phyloP scores from a whole-genome alignment of 1,284 basidiomycete species.

The Rhodofomes roseus region DNA sequence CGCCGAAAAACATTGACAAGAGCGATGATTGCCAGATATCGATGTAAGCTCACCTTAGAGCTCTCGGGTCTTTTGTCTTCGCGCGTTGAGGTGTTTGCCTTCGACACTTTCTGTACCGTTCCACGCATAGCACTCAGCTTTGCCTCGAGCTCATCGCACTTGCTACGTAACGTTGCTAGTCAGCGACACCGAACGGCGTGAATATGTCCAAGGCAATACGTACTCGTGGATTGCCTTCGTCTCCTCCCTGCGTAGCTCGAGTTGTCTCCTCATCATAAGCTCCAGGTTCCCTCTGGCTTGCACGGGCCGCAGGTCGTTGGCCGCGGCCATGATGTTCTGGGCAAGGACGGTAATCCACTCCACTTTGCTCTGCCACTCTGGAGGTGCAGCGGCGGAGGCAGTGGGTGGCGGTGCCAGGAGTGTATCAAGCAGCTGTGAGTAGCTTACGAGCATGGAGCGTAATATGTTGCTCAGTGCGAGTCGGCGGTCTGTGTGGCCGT shows the following conservation, averaged over 20 bases:
- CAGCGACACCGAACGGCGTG: neutral
- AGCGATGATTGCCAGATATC: neutral
- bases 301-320: slow-evolving; percentile 77
- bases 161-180: slow-evolving; percentile 37
- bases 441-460: slow-evolving; percentile 67
- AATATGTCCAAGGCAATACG: slow-evolving; percentile 16
- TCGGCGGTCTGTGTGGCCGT: slow-evolving; percentile 51
- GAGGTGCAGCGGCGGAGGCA: slow-evolving; percentile 36
- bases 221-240: slow-evolving; percentile 62
- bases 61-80: neutral
- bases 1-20: neutral
- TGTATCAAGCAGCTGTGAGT: slow-evolving; percentile 60
- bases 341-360: slow-evolving; percentile 74
- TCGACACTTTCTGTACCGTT: slow-evolving; percentile 23
- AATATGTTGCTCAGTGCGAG: slow-evolving; percentile 65
- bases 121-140: slow-evolving; percentile 51
- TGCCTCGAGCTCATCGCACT: slow-evolving; percentile 65
- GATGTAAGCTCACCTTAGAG: neutral
- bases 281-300: slow-evolving; percentile 76
- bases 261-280: slow-evolving; percentile 70
- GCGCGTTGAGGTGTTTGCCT: neutral
- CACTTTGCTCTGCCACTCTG: slow-evolving; percentile 67
- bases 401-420: slow-evolving; percentile 61
- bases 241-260: slow-evolving; percentile 66
- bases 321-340: slow-evolving; percentile 81